These are phyloP conservation scores for Penicillium soppii DNA, from an alignment of 495 filamentous ascomycete species.

Conservation along the genomic window DNA sequence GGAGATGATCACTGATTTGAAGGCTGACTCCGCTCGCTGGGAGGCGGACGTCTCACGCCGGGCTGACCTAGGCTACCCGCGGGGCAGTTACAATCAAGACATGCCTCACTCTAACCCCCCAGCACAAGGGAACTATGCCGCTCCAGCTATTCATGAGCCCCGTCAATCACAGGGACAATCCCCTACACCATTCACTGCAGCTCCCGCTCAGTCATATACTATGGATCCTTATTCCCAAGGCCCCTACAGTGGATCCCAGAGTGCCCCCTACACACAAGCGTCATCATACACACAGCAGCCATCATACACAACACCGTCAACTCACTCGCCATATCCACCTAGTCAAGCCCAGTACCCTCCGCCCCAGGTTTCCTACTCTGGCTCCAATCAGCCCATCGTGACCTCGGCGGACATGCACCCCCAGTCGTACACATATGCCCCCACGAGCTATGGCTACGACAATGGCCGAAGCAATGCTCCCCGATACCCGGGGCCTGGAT, in stretches of 20 bases:
- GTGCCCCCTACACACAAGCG: conserved; percentile 33
- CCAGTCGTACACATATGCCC: conserved; percentile 43
- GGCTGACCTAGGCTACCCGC: conserved; percentile 45
- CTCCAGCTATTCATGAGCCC: conserved; percentile 36
- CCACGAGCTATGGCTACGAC: conserved; percentile 41
- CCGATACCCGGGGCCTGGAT: conserved; percentile 46
- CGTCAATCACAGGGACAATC: conserved; percentile 39
- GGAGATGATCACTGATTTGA: conserved; percentile 88
- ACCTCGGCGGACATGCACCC: conserved; percentile 40
- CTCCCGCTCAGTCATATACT: conserved; percentile 34
- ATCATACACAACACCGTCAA: too few species aligned
- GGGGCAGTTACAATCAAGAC: conserved; percentile 49
- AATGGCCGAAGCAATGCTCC: conserved; percentile 46
- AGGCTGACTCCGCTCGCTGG: conserved; percentile 79
- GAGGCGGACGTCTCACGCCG: conserved; percentile 63
- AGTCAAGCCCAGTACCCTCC: conserved; percentile 37
- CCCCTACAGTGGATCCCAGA: conserved; percentile 37
- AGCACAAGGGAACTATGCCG: conserved; percentile 35
- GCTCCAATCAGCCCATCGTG: conserved; percentile 36
- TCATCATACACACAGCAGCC: conserved; percentile 38
- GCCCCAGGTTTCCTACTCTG: conserved; percentile 39
- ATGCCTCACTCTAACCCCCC: conserved; percentile 40
- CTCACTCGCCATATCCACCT: conserved; percentile 40
- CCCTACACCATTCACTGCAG: conserved; percentile 39
- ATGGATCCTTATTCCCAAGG: conserved; percentile 39